These are phyloP conservation scores for Passiflora organensis DNA, from an alignment of 345 rosid species.

Conservation along the genomic window DNA sequence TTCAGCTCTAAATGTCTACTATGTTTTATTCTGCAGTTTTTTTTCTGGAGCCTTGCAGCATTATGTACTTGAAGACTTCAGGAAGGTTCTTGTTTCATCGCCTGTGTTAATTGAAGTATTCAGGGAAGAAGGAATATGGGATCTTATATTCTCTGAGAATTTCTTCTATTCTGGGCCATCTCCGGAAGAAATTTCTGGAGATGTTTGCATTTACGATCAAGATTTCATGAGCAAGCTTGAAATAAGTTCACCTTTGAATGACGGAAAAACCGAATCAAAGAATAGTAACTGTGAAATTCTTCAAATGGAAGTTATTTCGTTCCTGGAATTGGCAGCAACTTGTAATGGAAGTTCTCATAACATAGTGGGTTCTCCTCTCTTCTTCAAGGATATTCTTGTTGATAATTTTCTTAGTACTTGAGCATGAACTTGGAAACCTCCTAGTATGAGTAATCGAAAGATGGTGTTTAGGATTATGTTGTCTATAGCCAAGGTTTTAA, in stretches of 20 bases:
- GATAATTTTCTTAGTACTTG: background rate
- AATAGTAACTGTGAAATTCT: conserved; percentile 37
- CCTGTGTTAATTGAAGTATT: conserved; percentile 43
- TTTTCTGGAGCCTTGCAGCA: conserved; percentile 49
- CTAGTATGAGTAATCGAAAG: too few relatives aligned
- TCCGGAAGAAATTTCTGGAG: conserved; percentile 36
- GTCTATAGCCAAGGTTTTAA: too few relatives aligned
- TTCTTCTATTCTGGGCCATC: conserved; percentile 48
- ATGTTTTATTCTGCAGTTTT: conserved; percentile 33
- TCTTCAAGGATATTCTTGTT: conserved; percentile 4
- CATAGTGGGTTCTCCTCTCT: conserved; percentile 38
- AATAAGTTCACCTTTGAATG: conserved; percentile 16
- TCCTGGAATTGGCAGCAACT: conserved; percentile 64
- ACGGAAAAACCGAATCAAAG: conserved; percentile 17
- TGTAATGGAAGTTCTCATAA: conserved; percentile 47
- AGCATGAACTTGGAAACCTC: too few relatives aligned
- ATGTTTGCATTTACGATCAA: conserved; percentile 15
- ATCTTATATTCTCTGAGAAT: conserved; percentile 65
- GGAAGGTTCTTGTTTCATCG: conserved; percentile 49
- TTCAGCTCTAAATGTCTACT: background rate
- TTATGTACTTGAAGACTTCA: conserved; percentile 44
- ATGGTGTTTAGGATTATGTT: too few relatives aligned
- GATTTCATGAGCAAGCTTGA: conserved; percentile 23
- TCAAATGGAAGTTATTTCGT: conserved; percentile 54
- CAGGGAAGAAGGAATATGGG: conserved; percentile 67